Conservation (phyloP, 108 stramenopile species). For the Cyclotella atomus region DNA sequence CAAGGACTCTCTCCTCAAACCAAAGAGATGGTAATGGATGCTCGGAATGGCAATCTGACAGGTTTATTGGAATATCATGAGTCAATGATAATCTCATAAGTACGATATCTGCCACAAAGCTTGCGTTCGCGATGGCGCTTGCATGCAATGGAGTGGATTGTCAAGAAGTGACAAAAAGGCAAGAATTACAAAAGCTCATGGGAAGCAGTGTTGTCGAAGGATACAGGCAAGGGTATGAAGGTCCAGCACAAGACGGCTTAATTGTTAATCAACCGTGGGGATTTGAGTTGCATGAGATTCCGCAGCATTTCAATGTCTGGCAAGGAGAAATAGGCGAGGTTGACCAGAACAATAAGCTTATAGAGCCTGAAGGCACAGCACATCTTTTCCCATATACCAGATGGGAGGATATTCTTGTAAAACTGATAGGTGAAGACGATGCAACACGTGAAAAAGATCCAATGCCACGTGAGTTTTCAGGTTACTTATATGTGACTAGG, state of each 20-base stretch:
- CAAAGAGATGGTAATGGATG: background rate
- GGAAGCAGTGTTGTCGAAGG: background rate
- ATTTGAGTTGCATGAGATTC: slow-evolving; percentile 1
- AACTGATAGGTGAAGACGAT: background rate
- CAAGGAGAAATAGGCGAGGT: background rate
- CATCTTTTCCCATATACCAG: background rate
- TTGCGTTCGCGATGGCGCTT: background rate
- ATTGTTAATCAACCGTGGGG: slow-evolving; percentile 8
- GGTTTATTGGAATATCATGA: background rate
- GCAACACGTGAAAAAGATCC: too few relatives aligned
- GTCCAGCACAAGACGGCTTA: background rate
- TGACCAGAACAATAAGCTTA: background rate
- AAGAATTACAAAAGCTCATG: background rate
- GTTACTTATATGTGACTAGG: too few relatives aligned
- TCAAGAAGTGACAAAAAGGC: background rate
- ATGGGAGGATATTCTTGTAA: slow-evolving; percentile 5
- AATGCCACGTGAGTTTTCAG: too few relatives aligned
- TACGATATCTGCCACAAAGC: background rate
- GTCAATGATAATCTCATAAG: background rate
- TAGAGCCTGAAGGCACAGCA: background rate
- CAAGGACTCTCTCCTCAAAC: background rate
- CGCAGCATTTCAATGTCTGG: background rate
- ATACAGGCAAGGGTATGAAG: background rate
- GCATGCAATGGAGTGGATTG: background rate
- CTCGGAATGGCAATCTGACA: background rate